A percentile compares a stretch with the other conserved stretches of the same genome.
Conservation (phyloP, 768 basidiomycete genomes). For the Cystofilobasidium macerans region DNA sequence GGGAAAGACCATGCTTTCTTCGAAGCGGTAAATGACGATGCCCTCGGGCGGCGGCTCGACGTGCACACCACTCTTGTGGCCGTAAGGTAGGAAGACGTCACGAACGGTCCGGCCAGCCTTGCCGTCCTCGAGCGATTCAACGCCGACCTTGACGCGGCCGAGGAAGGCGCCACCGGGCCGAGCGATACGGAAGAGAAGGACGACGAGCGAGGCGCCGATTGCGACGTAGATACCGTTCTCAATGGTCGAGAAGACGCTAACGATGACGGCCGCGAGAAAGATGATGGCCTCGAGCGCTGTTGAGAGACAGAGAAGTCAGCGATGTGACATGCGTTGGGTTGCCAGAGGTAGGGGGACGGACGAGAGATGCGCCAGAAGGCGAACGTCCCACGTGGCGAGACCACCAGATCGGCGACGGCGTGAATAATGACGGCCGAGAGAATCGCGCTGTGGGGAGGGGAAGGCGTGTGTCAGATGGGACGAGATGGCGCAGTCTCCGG, state of each 20-base stretch:
- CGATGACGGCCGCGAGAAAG: slow-evolving; percentile 32
- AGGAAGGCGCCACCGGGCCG: slow-evolving; percentile 86
- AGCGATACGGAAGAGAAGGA: slow-evolving; percentile 76
- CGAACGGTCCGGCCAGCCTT: slow-evolving; percentile 39
- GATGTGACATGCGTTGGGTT: no score
- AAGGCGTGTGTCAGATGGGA: no score
- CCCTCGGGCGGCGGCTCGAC: slow-evolving; percentile 73
- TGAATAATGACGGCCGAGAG: slow-evolving; percentile 27
- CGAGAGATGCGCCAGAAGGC: slow-evolving; percentile 57
- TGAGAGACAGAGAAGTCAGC: no score
- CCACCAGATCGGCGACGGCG: slow-evolving; percentile 53
- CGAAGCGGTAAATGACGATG: slow-evolving; percentile 66
- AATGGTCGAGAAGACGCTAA: slow-evolving; percentile 75
- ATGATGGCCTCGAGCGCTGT: slow-evolving; percentile 64
- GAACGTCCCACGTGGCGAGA: slow-evolving; percentile 68
- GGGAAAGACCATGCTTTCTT: neutral
- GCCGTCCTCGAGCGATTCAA: slow-evolving; percentile 9
- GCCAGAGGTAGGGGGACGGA: neutral
- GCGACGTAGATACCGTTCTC: slow-evolving; percentile 51
- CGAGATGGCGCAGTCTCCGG: no score
- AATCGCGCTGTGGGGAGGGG: neutral
- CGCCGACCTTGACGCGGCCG: slow-evolving; percentile 57
- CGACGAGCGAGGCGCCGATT: slow-evolving; percentile 59
- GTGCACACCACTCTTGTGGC: slow-evolving; percentile 45
- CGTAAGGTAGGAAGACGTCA: slow-evolving; percentile 75